Evolutionary conservation across 2,329 filamentous ascomycete genomes (phyloP), one percentile per base, ranked within the genome.

Genomic region (Periconia sp.): DNA sequence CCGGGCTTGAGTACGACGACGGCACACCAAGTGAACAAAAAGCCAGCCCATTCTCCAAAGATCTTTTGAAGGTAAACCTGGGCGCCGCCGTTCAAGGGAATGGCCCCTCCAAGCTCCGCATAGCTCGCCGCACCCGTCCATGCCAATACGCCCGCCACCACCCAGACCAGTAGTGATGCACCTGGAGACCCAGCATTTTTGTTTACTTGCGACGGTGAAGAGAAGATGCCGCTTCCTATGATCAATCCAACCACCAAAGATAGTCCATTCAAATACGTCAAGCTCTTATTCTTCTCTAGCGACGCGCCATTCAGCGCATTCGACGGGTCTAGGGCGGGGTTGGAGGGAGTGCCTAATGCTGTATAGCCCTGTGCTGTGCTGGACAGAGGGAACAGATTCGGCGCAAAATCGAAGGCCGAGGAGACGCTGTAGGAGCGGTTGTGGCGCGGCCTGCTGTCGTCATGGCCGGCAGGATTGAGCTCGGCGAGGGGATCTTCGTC

Each of bases 111-210:
- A 4, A 99, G 79, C 74, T 99, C 94, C 4, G 94, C 94, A 72
- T 95, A 99, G 57, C 90, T 96, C 17, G 92, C 87, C 0, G 90
- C 92, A 8, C 94, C 92, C 0, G 94, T 99, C 92, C 94, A 99
- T 2, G 92, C 92, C 49, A 99, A 76, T 15, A 96, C 66, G n/a
- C 92, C 92, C 3, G 92, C 92, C 29, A 97, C 83, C 1, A 84
- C 78, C 92, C 92, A 99, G 4, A 96, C 85, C n/a, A 96, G 80
- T 36, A 99, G 75, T 2, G 92, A 86, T 12, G 92, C 92, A 36
- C 92, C 94, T 0, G 92, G 89, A 19, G 92, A 96, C 8, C 92
- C 94, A 24, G 89, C 90, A 66, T 95, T 95, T 41, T 82, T 82
- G 71, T 94, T 96, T 59, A 99, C 92, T 66, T 95, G 89, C 41